Evolutionary conservation across 805 yeast genomes (phyloP), one percentile per base, ranked within the genome.

Genomic region (Lipomyces spencermartinsiae): DNA sequence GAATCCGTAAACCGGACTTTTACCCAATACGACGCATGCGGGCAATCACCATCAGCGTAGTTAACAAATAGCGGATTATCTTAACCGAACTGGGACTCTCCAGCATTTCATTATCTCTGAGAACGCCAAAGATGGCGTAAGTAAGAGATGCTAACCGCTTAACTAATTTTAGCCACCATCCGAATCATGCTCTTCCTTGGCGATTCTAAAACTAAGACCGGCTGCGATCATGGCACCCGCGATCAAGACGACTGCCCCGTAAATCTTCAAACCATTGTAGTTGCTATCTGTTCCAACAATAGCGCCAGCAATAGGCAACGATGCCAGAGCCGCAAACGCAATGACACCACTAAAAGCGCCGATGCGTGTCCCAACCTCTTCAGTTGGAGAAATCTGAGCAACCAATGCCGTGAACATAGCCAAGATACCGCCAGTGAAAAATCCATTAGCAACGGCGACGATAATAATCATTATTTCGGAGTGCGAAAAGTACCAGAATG

Each of bases 271-370:
- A 29, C 64, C 63, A 5, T 62, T 61, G 51, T 63, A 72, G 33
- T 64, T 61, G 10, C 69, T 29, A 62, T 46, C 46, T n/a, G 29
- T 35, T 39, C 62, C 51, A 59, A 58, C 61, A 12, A 69, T 60
- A 1, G 76, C 75, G 2, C 79, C 79, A 4, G 78, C 78, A n/a
- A 76, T 58, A 1, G 80, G 78, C 2, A 77, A 73, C 1, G 78
- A 77, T 0, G 73, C 58, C 4, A 77, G 71, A 25, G 74, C 63
- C 0, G 84, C 86, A 73, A 85, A 81, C 0, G 93, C 83, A 53
- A 89, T 86, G 8, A 83, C 74, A 7, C 84, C 80, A 54, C 89
- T 80, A 1, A 91, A 84, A 51, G 87, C 66, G 1, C 91, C 90
- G 91, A 91, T 90, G 12, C 79, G 69, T 4, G 74, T 73, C 4